Evolutionary conservation across 306 rosid species (phyloP), one percentile per base, ranked within the genome.

Genomic region (Ceratonia siliqua): DNA sequence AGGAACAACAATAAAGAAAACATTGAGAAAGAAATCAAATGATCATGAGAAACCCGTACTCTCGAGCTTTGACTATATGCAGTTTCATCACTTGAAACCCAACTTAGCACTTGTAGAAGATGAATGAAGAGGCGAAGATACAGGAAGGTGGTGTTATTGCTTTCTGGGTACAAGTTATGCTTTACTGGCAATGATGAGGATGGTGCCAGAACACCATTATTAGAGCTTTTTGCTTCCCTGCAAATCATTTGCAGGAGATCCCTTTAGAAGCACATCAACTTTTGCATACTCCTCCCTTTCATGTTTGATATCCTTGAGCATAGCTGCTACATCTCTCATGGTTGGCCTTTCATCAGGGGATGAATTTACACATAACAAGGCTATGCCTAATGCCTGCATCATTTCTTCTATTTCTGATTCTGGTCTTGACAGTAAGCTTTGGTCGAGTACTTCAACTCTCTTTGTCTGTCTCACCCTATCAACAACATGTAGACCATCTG

Each of bases 341-440:
- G 94, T 87, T 59, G 98, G 98, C 73, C 98, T 88, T 68, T 91
- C 96, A 58, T 90, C 93, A 0, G 96, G 98, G 5, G 87, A 56
- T 67, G 93, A 81, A 70, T 90, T 91, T 14, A 90, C 95, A 64
- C 98, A 94, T 39, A 94, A 74, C 46, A 94, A 82, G 43, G 98
- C 98, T 85, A 94, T 88, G 70, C 98, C 98, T 39, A 91, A 71
- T 62, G 94, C 95, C 39, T 91, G 98, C 85, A 87, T 83, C 88
- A 91, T 90, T 70, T 94, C 98, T 84, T 85, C 96, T 77, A 82
- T 73, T 55, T 90, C 98, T 38, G 95, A 87, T 68, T 88, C 96
- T 36, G 95, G 87, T 72, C 96, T 88, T 1, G 90, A 84, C 5
- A 88, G 85, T 59, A 91, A 77, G 78, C 83, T 83, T 0, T 75